Conservation (phyloP, 2,329 filamentous ascomycete genomes). For the Aschersonia sp. region DNA sequence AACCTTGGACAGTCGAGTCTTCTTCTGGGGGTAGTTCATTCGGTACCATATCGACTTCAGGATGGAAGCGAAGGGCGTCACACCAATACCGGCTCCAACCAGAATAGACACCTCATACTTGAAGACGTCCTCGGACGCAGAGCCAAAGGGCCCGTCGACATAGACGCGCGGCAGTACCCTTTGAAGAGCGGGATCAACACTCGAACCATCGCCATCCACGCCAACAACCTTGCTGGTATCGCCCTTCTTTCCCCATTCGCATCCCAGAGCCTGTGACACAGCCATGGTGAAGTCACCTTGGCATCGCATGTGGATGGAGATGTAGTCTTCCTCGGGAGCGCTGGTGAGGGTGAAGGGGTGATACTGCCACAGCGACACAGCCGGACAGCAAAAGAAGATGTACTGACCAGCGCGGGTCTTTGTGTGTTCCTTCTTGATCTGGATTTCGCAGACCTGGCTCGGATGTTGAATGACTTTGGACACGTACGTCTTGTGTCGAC, state of each 20-base stretch:
- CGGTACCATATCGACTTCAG: conserved; percentile 89
- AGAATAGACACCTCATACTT: conserved; percentile 71
- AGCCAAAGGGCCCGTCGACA: conserved; percentile 74
- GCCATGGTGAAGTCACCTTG: conserved; percentile 69
- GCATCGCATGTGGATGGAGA: conserved; percentile 72
- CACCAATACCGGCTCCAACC: conserved; percentile 71
- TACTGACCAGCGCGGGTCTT: conserved; percentile 73
- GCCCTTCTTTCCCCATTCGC: conserved; percentile 46
- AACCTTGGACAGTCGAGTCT: conserved; percentile 67
- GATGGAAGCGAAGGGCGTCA: conserved; percentile 77
- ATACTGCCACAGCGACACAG: conserved; percentile 78
- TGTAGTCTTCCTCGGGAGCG: conserved; percentile 80
- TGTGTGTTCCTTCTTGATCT: conserved; percentile 81
- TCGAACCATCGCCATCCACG: conserved; percentile 42
- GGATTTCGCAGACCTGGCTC: conserved; percentile 78
- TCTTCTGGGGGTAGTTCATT: conserved; percentile 74
- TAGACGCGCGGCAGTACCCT: conserved; percentile 67
- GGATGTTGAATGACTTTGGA: conserved; percentile 84
- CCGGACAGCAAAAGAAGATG: conserved; percentile 79
- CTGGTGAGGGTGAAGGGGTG: conserved; percentile 79
- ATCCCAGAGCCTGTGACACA: conserved; percentile 57
- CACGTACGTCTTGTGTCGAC: conserved; percentile 71
- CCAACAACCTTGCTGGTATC: conserved; percentile 54
- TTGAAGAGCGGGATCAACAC: conserved; percentile 54
- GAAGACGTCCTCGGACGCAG: conserved; percentile 77